Conservation (phyloP, 148 eudicot genomes). For the Amaranthus cruentus region DNA sequence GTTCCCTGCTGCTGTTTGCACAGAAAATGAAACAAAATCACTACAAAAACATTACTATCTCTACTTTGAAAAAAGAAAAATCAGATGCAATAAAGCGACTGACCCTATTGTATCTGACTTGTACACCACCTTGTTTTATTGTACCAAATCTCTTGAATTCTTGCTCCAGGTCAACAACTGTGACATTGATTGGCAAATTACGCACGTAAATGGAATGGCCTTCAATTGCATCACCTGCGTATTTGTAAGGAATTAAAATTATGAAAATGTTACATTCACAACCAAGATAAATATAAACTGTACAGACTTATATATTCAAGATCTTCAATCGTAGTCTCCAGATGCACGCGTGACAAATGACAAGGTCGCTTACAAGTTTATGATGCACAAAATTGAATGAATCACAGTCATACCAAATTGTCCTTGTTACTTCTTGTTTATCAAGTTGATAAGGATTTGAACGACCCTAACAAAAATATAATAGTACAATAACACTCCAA, state of each 20-base stretch:
- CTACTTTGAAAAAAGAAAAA: not conserved
- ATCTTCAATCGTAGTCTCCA: no score
- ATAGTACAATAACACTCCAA: no score
- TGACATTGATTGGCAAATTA: constrained; percentile 24
- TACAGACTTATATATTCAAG: not conserved
- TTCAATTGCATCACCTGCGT: constrained; percentile 10
- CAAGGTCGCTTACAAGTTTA: no score
- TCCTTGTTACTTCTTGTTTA: no score
- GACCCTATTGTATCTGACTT: constrained; percentile 25
- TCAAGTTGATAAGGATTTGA: no score
- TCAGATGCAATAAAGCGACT: constrained; percentile 2
- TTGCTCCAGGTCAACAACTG: constrained; percentile 15
- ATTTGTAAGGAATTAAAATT: not conserved
- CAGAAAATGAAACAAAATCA: not conserved
- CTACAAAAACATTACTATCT: not conserved
- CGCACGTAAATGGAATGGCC: constrained; percentile 20
- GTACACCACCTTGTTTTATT: constrained; percentile 22
- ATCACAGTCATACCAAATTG: no score
- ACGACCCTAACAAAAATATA: no score
- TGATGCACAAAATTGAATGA: no score
- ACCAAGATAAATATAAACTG: not conserved
- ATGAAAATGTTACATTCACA: not conserved
- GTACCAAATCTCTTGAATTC: constrained; percentile 22
- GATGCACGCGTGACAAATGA: no score
- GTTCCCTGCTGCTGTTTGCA: constrained; percentile 21